Conservation (phyloP, 371 early-diverging fungal species). For the Entomophthora muscae region DNA sequence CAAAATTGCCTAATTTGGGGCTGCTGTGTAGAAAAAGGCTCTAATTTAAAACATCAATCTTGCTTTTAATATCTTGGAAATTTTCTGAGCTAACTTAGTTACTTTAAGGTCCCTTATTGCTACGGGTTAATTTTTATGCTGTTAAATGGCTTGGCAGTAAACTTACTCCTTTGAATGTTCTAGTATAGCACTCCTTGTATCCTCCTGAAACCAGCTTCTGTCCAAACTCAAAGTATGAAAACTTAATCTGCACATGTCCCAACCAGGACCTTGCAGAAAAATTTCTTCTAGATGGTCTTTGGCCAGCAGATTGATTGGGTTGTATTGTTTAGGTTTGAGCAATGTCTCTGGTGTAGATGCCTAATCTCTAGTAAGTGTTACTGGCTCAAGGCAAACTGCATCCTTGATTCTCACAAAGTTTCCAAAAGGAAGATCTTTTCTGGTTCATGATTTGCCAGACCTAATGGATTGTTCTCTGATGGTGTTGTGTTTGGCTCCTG, state of each 20-base stretch:
- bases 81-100: conserved; percentile 42
- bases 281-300: background rate
- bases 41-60: conserved; percentile 56
- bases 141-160: background rate
- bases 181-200: conserved; percentile 58
- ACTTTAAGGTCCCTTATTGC: conserved; percentile 52
- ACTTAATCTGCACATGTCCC: conserved; percentile 1
- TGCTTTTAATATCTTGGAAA: conserved; percentile 50
- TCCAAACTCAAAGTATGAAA: conserved; percentile 21
- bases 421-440: too few species aligned
- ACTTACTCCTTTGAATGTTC: conserved; percentile 37
- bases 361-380: too few species aligned
- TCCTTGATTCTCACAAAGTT: too few species aligned
- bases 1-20: conserved; percentile 32
- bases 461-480: background rate
- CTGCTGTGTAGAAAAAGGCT: background rate
- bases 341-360: too few species aligned
- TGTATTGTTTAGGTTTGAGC: background rate
- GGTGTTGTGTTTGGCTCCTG: too few species aligned
- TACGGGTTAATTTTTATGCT: conserved; percentile 27
- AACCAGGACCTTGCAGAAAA: background rate
- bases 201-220: conserved; percentile 57
- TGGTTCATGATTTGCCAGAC: too few species aligned
- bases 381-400: too few species aligned
- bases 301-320: background rate